Conservation (phyloP, 192 early-diverging fungal genomes). For the Coemansia sp. region DNA sequence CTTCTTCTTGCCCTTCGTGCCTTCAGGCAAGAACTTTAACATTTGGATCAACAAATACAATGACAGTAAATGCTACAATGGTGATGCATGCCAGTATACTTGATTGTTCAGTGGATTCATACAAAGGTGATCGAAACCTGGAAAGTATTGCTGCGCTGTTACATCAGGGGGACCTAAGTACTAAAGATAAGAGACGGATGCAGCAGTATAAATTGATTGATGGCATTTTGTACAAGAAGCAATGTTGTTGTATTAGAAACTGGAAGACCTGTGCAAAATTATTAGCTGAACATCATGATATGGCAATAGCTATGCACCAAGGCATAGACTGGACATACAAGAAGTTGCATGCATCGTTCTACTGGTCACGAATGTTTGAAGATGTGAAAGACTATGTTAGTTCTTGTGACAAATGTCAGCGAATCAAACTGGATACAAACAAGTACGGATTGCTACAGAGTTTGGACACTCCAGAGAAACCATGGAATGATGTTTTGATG, state of each 20-base stretch:
- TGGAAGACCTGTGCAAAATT: not conserved
- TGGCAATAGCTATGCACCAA: not conserved
- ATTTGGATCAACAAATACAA: too few species aligned
- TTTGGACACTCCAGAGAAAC: not conserved
- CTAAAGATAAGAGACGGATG: not conserved
- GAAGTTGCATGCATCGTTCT: not conserved
- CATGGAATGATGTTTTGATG: slow-evolving; percentile 19
- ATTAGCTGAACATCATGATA: slow-evolving; percentile 10
- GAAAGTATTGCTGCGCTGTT: too few species aligned
- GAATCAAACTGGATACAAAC: not conserved
- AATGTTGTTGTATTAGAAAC: not conserved
- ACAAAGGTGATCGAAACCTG: too few species aligned
- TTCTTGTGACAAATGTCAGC: slow-evolving; percentile 11
- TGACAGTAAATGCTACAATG: too few species aligned
- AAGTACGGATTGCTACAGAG: slow-evolving; percentile 2
- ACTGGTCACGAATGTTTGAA: slow-evolving; percentile 8
- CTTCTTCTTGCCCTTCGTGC: too few species aligned
- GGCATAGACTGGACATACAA: slow-evolving; percentile 7
- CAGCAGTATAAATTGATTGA: not conserved
- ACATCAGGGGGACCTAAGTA: too few species aligned
- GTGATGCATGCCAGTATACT: too few species aligned
- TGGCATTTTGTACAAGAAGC: slow-evolving; percentile 1
- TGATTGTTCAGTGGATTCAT: too few species aligned
- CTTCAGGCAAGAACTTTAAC: too few species aligned
- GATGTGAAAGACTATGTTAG: slow-evolving; percentile 6